A percentile compares a stretch with the other conserved stretches of the same genome.
Evolutionary conservation across 2,329 filamentous ascomycete genomes (phyloP).

Genomic region (Metarhizium album): DNA sequence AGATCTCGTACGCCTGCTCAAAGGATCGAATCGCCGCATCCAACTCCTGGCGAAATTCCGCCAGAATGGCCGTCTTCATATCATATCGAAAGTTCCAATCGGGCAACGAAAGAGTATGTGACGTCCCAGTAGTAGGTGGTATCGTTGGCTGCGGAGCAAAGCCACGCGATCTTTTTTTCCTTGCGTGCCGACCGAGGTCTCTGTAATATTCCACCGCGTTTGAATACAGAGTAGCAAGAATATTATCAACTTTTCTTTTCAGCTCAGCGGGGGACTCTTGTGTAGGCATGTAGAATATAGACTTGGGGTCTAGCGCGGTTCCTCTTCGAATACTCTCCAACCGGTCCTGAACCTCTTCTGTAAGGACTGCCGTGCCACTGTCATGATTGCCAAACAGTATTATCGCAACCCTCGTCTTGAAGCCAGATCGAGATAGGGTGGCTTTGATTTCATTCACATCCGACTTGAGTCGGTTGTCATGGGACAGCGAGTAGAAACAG

Average conservation of each 20-base stretch:
- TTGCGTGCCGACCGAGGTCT: conserved; percentile 82
- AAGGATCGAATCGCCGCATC: conserved; percentile 79
- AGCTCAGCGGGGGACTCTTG: conserved; percentile 62
- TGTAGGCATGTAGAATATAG: conserved; percentile 74
- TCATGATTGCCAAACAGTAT: conserved; percentile 34
- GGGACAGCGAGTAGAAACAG: conserved; percentile 68
- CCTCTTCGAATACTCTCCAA: conserved; percentile 68
- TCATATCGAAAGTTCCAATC: conserved; percentile 95
- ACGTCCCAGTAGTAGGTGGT: conserved; percentile 73
- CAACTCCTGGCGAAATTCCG: conserved; percentile 88
- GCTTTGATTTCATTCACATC: conserved; percentile 73
- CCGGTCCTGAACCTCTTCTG: conserved; percentile 58
- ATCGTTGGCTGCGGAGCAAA: conserved; percentile 70
- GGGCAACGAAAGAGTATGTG: conserved; percentile 70
- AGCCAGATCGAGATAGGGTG: conserved; percentile 56
- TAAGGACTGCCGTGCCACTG: conserved; percentile 30
- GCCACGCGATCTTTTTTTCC: conserved; percentile 76
- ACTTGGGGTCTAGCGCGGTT: conserved; percentile 72
- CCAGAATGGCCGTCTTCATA: conserved; percentile 82
- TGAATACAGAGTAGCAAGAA: conserved; percentile 63
- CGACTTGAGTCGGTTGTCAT: conserved; percentile 78
- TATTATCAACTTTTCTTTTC: conserved; percentile 59
- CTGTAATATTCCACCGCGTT: conserved; percentile 82
- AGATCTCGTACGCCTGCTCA: conserved; percentile 72
- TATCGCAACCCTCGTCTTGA: conserved; percentile 67